phyloP scores from a whole-genome alignment of 1,139 yeast species.

The Lizanozyma gosingica region DNA sequence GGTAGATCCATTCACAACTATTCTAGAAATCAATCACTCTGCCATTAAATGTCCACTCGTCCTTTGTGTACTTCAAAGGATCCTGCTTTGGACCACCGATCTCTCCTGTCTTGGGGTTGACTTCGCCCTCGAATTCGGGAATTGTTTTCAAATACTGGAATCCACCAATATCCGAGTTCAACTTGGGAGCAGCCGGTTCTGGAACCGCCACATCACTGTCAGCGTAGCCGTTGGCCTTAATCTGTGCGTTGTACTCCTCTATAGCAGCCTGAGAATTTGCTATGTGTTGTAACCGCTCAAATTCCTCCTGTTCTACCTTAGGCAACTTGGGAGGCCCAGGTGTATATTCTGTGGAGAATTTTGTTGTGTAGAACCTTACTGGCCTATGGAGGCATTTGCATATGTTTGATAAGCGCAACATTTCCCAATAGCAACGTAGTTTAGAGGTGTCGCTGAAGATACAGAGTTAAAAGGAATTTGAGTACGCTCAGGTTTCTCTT shows the following conservation, averaged over 20 bases:
- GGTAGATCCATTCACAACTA: too few species aligned
- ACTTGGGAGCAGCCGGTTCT: conserved; percentile 29
- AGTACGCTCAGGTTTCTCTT: too few species aligned
- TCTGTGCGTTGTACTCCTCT: conserved; percentile 57
- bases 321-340: conserved; percentile 86
- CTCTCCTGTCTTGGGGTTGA: conserved; percentile 90
- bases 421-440: too few species aligned
- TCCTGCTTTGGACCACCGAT: conserved; percentile 98
- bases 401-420: too few species aligned
- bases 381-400: too few species aligned
- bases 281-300: conserved; percentile 71
- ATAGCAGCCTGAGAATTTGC: conserved; percentile 79
- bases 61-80: conserved; percentile 64
- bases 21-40: conserved; percentile 83
- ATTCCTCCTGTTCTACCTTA: conserved; percentile 85
- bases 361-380: conserved; percentile 11
- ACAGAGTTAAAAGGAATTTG: too few species aligned
- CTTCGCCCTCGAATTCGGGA: conserved; percentile 94
- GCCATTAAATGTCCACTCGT: conserved; percentile 94
- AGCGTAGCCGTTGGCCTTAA: conserved; percentile 22
- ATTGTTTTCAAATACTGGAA: conserved; percentile 65
- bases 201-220: conserved; percentile 22
- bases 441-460: too few species aligned
- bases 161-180: conserved; percentile 51
- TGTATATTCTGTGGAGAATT: conserved; percentile 19